phyloP scores from a whole-genome alignment of 106 monocot genomes.

The Xerophyta viscosa region DNA sequence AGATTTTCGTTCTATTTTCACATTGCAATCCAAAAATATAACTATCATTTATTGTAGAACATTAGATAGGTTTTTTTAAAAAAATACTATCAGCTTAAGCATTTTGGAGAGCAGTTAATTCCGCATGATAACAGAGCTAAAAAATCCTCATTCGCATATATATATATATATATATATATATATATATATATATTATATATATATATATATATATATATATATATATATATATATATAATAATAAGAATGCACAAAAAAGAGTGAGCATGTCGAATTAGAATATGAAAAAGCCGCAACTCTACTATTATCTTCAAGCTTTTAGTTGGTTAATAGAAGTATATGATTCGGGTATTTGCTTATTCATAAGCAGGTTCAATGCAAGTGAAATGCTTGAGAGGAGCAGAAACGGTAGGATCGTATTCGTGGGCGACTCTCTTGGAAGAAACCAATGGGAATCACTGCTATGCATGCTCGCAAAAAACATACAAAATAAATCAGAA shows the following conservation, averaged over 20 bases:
- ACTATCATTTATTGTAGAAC: neutral
- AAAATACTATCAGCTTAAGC: no score
- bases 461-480: constrained; percentile 57
- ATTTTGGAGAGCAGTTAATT: no score
- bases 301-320: neutral
- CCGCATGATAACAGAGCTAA: no score
- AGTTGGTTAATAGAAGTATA: neutral
- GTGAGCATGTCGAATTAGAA: neutral
- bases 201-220: neutral
- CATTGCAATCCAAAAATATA: neutral
- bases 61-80: no score
- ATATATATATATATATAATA: neutral
- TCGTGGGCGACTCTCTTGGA: constrained; percentile 87
- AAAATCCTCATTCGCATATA: no score
- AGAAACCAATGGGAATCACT: constrained; percentile 97
- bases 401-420: constrained; percentile 62
- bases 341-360: neutral
- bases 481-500: constrained; percentile 19
- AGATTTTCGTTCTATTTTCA: neutral
- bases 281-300: neutral
- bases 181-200: neutral
- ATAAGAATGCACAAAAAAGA: neutral
- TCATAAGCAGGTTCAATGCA: constrained; percentile 54
- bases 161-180: no score
- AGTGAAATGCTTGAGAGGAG: constrained; percentile 58